Percentiles rank a stretch among this genome's conserved stretches.
Evolutionary conservation across 768 basidiomycete genomes (phyloP).

Genomic region (Russula foetens): DNA sequence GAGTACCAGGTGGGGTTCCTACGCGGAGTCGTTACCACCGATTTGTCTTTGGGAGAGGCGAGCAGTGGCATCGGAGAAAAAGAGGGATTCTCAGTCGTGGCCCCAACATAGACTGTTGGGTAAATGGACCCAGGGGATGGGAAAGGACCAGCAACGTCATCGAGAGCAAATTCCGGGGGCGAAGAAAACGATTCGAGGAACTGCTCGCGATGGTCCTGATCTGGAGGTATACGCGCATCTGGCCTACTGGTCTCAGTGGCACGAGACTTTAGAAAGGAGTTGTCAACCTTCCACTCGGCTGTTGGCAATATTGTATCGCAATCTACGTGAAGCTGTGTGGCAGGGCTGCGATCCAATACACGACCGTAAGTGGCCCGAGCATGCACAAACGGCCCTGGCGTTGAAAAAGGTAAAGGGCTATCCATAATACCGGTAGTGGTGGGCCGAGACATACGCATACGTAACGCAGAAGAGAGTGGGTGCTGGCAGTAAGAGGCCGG

Average conservation of each 20-base stretch:
- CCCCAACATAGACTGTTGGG: constrained; percentile 35
- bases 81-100: constrained; percentile 42
- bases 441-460: constrained; percentile 11
- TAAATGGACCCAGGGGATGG: constrained; percentile 24
- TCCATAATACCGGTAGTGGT: neutral
- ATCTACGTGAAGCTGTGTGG: constrained; percentile 19
- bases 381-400: constrained; percentile 36
- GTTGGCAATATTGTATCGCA: constrained; percentile 15
- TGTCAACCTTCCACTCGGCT: neutral
- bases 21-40: neutral
- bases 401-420: constrained; percentile 29
- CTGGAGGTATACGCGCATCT: neutral
- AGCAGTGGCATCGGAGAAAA: constrained; percentile 17
- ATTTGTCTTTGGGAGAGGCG: neutral
- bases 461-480: neutral
- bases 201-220: neutral
- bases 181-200: neutral
- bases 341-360: neutral
- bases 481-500: neutral
- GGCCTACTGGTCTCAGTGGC: neutral
- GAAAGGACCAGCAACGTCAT: neutral
- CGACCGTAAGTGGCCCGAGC: neutral
- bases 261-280: neutral
- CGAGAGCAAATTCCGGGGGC: neutral
- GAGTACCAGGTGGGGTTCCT: neutral